A percentile compares a stretch with the other conserved stretches of the same genome.
Evolutionary conservation across 805 yeast genomes (phyloP).

Genomic region (Vanderwaltozyma yarrowii): DNA sequence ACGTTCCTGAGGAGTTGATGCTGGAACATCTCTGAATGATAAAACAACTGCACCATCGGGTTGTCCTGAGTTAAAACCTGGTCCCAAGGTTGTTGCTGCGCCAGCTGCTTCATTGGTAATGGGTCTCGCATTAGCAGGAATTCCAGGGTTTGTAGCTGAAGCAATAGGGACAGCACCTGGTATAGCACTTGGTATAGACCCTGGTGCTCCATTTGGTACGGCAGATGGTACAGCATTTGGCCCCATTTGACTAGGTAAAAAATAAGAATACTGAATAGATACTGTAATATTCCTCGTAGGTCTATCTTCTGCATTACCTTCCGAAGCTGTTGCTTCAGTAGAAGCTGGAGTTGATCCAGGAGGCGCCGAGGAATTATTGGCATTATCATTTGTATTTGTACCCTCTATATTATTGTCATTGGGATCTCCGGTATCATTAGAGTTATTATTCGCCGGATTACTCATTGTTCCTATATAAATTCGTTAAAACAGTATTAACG

Average conservation of each 20-base stretch:
- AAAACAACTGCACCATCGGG: slow-evolving; percentile 45
- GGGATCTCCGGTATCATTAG: not conserved
- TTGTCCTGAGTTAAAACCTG: not conserved
- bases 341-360: too few relatives aligned
- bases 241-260: slow-evolving; percentile 2
- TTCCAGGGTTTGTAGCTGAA: not conserved
- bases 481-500: too few relatives aligned
- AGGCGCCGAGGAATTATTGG: too few relatives aligned
- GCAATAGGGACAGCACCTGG: not conserved
- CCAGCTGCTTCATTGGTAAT: too few relatives aligned
- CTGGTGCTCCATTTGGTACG: too few relatives aligned
- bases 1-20: slow-evolving; percentile 48
- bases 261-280: slow-evolving; percentile 23
- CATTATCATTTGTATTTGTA: too few relatives aligned
- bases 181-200: too few relatives aligned
- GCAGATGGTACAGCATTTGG: not conserved
- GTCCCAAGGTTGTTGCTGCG: slow-evolving; percentile 2
- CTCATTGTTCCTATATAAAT: not conserved
- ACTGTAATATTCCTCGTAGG: slow-evolving; percentile 23
- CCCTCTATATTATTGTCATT: too few relatives aligned
- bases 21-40: slow-evolving; percentile 57
- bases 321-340: too few relatives aligned
- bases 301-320: not conserved
- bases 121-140: not conserved
- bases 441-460: not conserved